Percentiles rank a stretch among this genome's conserved stretches.
These are phyloP conservation scores for Fusarium nygamai DNA, from an alignment of 2,329 filamentous ascomycete species.

Conservation along the genomic window DNA sequence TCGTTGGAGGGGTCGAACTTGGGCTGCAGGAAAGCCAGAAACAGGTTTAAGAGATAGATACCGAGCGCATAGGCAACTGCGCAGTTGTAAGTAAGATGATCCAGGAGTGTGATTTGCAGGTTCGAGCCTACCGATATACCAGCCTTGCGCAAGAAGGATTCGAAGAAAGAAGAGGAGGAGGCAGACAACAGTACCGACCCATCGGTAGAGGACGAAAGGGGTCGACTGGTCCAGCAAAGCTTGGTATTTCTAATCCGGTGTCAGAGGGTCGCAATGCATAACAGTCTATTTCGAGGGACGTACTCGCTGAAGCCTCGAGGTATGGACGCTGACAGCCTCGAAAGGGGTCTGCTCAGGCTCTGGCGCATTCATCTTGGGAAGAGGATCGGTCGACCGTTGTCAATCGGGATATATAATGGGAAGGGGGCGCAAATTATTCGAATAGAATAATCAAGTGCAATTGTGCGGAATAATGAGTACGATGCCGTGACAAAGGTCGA, in stretches of 20 bases:
- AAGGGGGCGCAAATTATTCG: background rate
- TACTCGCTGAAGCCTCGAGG: conserved; percentile 77
- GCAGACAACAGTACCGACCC: conserved; percentile 81
- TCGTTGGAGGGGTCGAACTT: conserved; percentile 99
- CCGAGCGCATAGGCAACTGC: conserved; percentile 95
- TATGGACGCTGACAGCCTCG: conserved; percentile 87
- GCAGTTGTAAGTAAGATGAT: conserved; percentile 12
- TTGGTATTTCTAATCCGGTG: conserved; percentile 80
- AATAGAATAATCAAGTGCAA: background rate
- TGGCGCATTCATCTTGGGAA: conserved; percentile 77
- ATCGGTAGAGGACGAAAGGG: conserved; percentile 88
- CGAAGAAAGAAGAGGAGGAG: conserved; percentile 86
- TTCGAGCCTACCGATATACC: conserved; percentile 85
- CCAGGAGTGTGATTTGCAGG: background rate
- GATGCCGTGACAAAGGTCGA: background rate
- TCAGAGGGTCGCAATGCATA: conserved; percentile 7
- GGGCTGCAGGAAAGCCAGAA: conserved; percentile 96
- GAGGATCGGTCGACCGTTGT: conserved; percentile 16
- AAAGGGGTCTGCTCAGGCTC: conserved; percentile 94
- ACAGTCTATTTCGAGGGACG: conserved; percentile 46
- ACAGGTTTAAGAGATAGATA: conserved; percentile 98
- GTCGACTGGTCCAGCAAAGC: conserved; percentile 92
- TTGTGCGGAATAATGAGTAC: conserved; percentile 5
- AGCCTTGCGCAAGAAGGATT: conserved; percentile 92
- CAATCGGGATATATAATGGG: background rate